Conservation (phyloP, 352 stramenopile species). For the Phytophthora palmivora region DNA sequence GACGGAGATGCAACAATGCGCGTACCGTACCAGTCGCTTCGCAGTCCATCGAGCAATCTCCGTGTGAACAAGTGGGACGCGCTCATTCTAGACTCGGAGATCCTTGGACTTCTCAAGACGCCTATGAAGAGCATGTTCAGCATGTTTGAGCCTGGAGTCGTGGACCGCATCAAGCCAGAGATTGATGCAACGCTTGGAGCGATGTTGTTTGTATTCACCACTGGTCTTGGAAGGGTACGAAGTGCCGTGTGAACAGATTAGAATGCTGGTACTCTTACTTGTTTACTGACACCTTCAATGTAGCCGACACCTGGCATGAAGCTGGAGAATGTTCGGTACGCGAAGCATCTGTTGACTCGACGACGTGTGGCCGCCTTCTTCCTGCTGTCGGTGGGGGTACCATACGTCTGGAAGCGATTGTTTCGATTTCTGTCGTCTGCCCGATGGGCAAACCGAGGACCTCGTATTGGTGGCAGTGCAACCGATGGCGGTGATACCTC, state of each 20-base stretch:
- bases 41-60: slow-evolving; percentile 50
- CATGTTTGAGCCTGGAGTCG: slow-evolving; percentile 72
- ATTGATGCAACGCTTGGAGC: slow-evolving; percentile 65
- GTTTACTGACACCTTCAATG: slow-evolving; percentile 3
- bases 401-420: slow-evolving; percentile 81
- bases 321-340: slow-evolving; percentile 81
- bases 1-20: slow-evolving; percentile 7
- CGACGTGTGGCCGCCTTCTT: slow-evolving; percentile 67
- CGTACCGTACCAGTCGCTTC: slow-evolving; percentile 56
- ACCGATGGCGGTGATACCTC: slow-evolving; percentile 6
- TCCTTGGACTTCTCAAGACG: slow-evolving; percentile 75
- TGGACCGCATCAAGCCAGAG: slow-evolving; percentile 76
- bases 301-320: slow-evolving; percentile 88
- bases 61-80: slow-evolving; percentile 89
- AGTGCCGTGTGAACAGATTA: not conserved
- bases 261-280: slow-evolving; percentile 4
- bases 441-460: slow-evolving; percentile 41
- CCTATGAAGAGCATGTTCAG: slow-evolving; percentile 84
- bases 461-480: not conserved
- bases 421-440: slow-evolving; percentile 69
- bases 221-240: slow-evolving; percentile 64
- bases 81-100: slow-evolving; percentile 81
- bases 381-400: slow-evolving; percentile 70
- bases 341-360: slow-evolving; percentile 48
- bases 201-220: slow-evolving; percentile 73